Percentiles rank a stretch among this genome's conserved stretches.
Conservation (phyloP, 352 stramenopile genomes). For the Pythium guiyangense region DNA sequence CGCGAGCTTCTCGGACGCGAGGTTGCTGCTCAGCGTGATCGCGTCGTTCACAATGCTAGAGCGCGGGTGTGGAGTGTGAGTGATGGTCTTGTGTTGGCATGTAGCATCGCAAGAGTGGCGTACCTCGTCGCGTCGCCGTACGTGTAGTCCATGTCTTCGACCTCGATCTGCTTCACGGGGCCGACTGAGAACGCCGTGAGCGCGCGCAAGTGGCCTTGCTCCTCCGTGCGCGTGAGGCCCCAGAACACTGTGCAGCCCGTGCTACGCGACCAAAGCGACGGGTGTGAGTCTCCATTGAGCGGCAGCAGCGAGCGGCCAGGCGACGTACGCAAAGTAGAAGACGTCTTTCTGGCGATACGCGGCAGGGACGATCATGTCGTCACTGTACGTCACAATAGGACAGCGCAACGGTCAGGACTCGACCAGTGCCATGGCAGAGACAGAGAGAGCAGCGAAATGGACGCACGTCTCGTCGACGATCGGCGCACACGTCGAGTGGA, state of each 20-base stretch:
- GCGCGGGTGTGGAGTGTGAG: not conserved
- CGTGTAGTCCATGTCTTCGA: conserved; percentile 89
- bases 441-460: not conserved
- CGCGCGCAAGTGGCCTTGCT: conserved; percentile 68
- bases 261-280: conserved; percentile 17
- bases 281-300: not conserved
- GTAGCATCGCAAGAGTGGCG: not conserved
- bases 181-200: conserved; percentile 58
- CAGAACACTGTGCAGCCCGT: conserved; percentile 89
- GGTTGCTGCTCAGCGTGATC: conserved; percentile 77
- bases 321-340: conserved; percentile 79
- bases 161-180: conserved; percentile 77
- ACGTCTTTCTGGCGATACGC: conserved; percentile 76
- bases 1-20: conserved; percentile 87
- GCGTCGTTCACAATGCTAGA: conserved; percentile 70
- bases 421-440: too few relatives aligned
- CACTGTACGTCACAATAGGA: conserved; percentile 2
- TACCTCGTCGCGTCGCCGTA: conserved; percentile 63
- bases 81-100: too few relatives aligned
- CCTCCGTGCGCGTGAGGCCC: conserved; percentile 78
- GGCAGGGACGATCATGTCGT: conserved; percentile 31
- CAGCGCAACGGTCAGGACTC: not conserved
- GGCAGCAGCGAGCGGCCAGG: too few relatives aligned
- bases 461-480: conserved; percentile 28
- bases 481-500: conserved; percentile 69